These are phyloP conservation scores for Rubia tinctorum DNA, from an alignment of 305 asterid species.

Conservation along the genomic window DNA sequence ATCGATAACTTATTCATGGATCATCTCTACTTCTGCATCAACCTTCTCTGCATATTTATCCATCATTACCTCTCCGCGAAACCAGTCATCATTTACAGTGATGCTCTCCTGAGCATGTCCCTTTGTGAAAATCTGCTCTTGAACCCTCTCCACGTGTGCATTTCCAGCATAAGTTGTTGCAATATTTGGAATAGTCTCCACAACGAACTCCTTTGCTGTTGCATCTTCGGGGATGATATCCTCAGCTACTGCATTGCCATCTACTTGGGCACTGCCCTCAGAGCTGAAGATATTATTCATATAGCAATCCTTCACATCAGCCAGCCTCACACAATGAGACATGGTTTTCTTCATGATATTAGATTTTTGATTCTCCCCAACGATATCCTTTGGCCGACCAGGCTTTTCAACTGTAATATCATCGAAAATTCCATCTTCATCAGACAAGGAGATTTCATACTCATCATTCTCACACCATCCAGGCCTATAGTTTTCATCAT, in stretches of 20 bases:
- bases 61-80: background rate
- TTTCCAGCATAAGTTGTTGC: too few relatives aligned
- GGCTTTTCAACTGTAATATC: too few relatives aligned
- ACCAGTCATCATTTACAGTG: too few relatives aligned
- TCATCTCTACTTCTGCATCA: too few relatives aligned
- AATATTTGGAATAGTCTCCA: background rate
- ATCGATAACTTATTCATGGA: too few relatives aligned
- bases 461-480: background rate
- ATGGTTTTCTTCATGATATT: background rate
- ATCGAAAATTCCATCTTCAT: too few relatives aligned
- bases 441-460: background rate
- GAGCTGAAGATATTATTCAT: background rate
- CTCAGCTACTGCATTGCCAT: too few relatives aligned
- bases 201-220: too few relatives aligned
- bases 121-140: too few relatives aligned
- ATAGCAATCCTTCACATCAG: background rate
- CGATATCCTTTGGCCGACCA: background rate
- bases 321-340: background rate
- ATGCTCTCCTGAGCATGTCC: background rate
- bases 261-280: background rate
- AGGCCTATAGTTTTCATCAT: background rate
- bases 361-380: background rate
- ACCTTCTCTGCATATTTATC: background rate
- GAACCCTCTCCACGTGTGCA: too few relatives aligned
- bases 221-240: background rate